phyloP scores from a whole-genome alignment of 352 stramenopile species.

The Peronospora belbahrii region DNA sequence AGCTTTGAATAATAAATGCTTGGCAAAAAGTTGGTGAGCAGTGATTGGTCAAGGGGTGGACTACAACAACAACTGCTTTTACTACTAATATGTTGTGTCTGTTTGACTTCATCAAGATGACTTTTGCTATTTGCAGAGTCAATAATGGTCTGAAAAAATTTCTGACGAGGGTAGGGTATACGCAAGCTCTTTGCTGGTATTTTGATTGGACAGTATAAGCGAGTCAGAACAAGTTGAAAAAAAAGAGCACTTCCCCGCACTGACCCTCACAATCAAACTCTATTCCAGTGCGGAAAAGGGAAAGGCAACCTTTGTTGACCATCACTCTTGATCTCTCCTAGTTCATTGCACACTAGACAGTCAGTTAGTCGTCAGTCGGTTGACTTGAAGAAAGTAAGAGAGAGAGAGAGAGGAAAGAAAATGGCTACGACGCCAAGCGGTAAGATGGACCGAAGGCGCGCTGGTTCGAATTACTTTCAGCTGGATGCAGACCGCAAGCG shows the following conservation, averaged over 20 bases:
- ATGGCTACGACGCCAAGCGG: slow-evolving; percentile 32
- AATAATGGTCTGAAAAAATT: not conserved
- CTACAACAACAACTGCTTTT: no score
- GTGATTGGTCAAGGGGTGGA: no score
- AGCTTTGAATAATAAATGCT: no score
- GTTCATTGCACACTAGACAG: not conserved
- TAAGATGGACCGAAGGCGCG: slow-evolving; percentile 52
- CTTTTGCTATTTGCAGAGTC: no score
- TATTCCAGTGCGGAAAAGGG: slow-evolving; percentile 1
- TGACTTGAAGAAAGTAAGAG: no score
- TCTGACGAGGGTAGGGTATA: slow-evolving; percentile 1
- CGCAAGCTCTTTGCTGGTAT: no score
- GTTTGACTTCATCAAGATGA: no score
- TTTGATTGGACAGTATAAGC: slow-evolving; percentile 10
- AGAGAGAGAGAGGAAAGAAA: no score
- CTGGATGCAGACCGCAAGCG: slow-evolving; percentile 70
- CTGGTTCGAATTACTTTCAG: slow-evolving; percentile 83
- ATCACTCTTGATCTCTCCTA: slow-evolving; percentile 6
- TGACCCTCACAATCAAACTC: slow-evolving; percentile 12
- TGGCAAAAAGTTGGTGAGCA: no score
- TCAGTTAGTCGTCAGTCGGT: not conserved
- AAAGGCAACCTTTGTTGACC: slow-evolving; percentile 4
- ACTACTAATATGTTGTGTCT: no score
- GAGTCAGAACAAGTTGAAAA: no score
- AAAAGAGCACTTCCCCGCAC: slow-evolving; percentile 1